Conservation (phyloP, 2,329 filamentous ascomycete genomes). For the Elsinoe fawcettii region DNA sequence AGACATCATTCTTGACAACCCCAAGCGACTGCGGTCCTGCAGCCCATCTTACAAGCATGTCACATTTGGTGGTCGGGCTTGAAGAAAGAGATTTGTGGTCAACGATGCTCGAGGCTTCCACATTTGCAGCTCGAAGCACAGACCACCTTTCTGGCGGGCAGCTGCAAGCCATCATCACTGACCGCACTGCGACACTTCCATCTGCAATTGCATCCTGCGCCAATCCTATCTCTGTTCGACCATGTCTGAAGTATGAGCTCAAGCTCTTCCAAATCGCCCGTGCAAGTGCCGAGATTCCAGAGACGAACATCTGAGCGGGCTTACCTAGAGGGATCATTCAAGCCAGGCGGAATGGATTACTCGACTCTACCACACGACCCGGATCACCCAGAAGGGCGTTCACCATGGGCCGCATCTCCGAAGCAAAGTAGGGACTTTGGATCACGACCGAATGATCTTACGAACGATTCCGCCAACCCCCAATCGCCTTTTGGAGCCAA, state of each 20-base stretch:
- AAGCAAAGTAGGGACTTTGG: slow-evolving; percentile 44
- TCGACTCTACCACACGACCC: slow-evolving; percentile 48
- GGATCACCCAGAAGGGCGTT: slow-evolving; percentile 50
- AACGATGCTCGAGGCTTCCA: background rate
- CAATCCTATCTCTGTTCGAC: background rate
- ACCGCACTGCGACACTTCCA: slow-evolving; percentile 1
- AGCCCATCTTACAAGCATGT: background rate
- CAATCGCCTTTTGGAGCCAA: slow-evolving; percentile 31
- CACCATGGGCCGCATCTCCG: slow-evolving; percentile 58
- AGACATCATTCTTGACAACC: too few species aligned
- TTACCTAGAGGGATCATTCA: slow-evolving; percentile 26
- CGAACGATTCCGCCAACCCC: slow-evolving; percentile 27
- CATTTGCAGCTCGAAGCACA: slow-evolving; percentile 8
- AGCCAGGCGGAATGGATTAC: slow-evolving; percentile 53
- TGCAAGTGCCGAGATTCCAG: slow-evolving; percentile 28
- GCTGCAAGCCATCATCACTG: slow-evolving; percentile 12
- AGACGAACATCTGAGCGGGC: slow-evolving; percentile 30
- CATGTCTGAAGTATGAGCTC: slow-evolving; percentile 15
- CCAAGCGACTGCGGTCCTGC: background rate
- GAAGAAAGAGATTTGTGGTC: background rate
- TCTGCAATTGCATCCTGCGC: slow-evolving; percentile 6
- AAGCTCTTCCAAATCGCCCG: slow-evolving; percentile 15
- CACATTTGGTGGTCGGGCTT: background rate
- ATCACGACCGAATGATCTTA: slow-evolving; percentile 37
- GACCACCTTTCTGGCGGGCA: background rate